Conservation (phyloP, 2,329 filamentous ascomycete genomes). For the Colletotrichum shisoi region DNA sequence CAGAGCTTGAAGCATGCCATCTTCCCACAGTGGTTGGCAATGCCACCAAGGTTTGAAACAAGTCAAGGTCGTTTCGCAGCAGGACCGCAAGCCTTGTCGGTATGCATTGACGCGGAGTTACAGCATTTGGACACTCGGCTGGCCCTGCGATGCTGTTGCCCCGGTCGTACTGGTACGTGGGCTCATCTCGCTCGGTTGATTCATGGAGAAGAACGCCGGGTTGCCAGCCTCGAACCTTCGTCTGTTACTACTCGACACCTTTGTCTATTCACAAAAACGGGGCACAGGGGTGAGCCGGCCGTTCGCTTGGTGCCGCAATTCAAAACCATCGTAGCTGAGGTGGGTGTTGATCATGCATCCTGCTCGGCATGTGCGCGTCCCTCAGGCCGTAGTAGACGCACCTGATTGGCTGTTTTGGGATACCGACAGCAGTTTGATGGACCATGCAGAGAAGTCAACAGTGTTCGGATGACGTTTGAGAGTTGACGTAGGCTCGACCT, state of each 20-base stretch:
- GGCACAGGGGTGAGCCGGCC: background rate
- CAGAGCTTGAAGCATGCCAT: background rate
- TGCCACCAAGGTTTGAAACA: slow-evolving; percentile 31
- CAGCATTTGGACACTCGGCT: slow-evolving; percentile 9
- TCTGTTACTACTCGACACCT: background rate
- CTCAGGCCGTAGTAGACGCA: background rate
- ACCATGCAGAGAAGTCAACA: background rate
- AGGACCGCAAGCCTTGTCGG: slow-evolving; percentile 8
- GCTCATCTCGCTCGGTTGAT: slow-evolving; percentile 2
- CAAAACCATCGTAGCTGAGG: background rate
- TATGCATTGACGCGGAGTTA: slow-evolving; percentile 29
- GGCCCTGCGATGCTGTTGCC: slow-evolving; percentile 10
- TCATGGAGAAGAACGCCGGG: slow-evolving; percentile 5
- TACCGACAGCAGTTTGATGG: background rate
- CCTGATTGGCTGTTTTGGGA: background rate
- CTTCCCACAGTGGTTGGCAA: background rate
- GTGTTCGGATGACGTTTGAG: slow-evolving; percentile 34
- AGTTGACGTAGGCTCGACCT: background rate
- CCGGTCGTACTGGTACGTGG: slow-evolving; percentile 2
- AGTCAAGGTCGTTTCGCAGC: slow-evolving; percentile 27
- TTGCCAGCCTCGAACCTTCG: background rate
- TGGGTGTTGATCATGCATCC: slow-evolving; percentile 7
- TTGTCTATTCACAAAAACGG: background rate
- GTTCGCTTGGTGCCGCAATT: background rate
- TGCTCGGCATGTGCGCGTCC: background rate